Evolutionary conservation across 106 monocot species (phyloP), one percentile per base, ranked within the genome.

Genomic region (Gastrodia elata): DNA sequence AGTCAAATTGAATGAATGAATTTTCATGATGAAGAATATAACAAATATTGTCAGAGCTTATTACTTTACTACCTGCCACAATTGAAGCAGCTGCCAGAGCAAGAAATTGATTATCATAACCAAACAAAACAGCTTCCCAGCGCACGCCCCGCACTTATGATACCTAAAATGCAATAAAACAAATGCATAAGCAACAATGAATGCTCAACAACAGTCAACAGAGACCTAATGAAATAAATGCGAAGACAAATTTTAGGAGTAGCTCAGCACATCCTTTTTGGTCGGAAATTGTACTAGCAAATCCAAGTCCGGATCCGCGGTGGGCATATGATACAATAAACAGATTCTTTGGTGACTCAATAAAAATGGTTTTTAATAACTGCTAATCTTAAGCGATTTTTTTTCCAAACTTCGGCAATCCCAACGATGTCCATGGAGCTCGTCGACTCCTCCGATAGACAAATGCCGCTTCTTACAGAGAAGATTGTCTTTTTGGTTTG

Each of bases 101-200:
- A 92, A 43, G 76, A 84, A 97, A 78, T 97, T 82, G 49, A 90
- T 34, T 34, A 98, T 83, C 97, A 98, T 91, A 73, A 93, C 80
- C 38, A 98, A 72, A 75, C 90, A 93, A 75, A 93, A 98, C 37
- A 98, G 78, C 73, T 98, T 98, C 46, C 97, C 93, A 36, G 97
- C 93, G 88, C 93, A 98, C 46, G 84, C 80, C 56, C 97, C 97
- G 32, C 97, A 98, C 38, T 39, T 82, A 20, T 93, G 88, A 72
- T 98, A 98, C 73, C 96, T 96, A 78, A 11, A 80, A 59, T 14
- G 18, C 4, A 68, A 41, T 20, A 69, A 41, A 35, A 40, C 22
- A 41, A 16, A 28, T n/a, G 20, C 5, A 39, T 40, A 69, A 69
- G 24, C 6, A 69, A 69, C 32, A 38, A 6, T 67, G 37, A 67